A percentile compares a stretch with the other conserved stretches of the same genome.
Conservation (phyloP, 805 yeast genomes). For the Saccharomycopsis synnaedendra region DNA sequence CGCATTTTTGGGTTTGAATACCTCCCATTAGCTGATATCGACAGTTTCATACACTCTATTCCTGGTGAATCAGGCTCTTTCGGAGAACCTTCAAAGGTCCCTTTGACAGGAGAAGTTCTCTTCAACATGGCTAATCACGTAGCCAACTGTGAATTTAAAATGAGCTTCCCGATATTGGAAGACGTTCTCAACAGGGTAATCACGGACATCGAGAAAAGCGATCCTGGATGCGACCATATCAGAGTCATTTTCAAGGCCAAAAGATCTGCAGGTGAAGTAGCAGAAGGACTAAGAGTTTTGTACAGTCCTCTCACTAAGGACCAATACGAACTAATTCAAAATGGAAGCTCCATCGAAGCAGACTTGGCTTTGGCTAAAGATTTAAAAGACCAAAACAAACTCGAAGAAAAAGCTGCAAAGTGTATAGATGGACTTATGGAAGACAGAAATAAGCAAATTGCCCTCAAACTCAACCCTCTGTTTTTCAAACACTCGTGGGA, state of each 20-base stretch:
- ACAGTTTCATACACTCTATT: constrained; percentile 39
- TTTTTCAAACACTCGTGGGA: not conserved
- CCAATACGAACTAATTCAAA: constrained; percentile 20
- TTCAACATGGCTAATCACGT: constrained; percentile 23
- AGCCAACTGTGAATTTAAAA: constrained; percentile 59
- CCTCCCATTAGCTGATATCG: constrained; percentile 63
- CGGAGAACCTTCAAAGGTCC: constrained; percentile 11
- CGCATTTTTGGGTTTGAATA: constrained; percentile 86
- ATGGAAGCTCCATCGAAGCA: not conserved
- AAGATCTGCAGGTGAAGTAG: not conserved
- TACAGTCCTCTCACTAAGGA: constrained; percentile 24
- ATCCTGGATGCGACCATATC: constrained; percentile 7
- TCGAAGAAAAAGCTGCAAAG: not conserved
- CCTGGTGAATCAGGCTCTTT: not conserved
- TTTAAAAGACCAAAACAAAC: not conserved
- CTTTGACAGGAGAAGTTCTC: constrained; percentile 18
- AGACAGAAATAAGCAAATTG: constrained; percentile 7
- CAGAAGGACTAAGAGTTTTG: constrained; percentile 20
- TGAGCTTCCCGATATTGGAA: constrained; percentile 44
- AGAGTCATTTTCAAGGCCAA: not conserved
- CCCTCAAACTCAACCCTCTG: constrained; percentile 6
- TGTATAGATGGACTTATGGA: not conserved
- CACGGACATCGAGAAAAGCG: constrained; percentile 20
- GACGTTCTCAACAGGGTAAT: constrained; percentile 30
- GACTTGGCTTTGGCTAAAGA: not conserved